Evolutionary conservation across 2,329 filamentous ascomycete species (phyloP).

Genomic region (Cercospora berteroae): DNA sequence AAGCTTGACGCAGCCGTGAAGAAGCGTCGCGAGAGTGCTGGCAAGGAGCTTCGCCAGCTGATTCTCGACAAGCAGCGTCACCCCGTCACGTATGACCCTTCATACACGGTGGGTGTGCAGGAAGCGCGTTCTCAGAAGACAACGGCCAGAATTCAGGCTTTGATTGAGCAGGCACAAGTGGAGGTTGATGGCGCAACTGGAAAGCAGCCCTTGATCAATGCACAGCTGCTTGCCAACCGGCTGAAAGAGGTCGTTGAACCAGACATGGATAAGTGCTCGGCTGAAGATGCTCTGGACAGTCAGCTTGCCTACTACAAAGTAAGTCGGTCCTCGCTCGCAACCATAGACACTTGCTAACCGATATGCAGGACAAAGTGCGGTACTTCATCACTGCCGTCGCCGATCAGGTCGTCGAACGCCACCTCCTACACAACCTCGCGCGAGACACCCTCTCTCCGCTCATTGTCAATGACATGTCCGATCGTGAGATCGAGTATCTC

Average conservation of each 20-base stretch:
- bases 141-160: slow-evolving; percentile 13
- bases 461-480: slow-evolving; percentile 34
- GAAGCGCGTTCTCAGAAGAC: slow-evolving; percentile 6
- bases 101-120: slow-evolving; percentile 40
- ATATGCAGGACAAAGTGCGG: slow-evolving; percentile 36
- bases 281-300: slow-evolving; percentile 40
- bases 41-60: slow-evolving; percentile 36
- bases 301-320: slow-evolving; percentile 42
- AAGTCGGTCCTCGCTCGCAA: background rate
- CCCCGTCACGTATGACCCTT: slow-evolving; percentile 42
- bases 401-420: slow-evolving; percentile 42
- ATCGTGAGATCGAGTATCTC: slow-evolving; percentile 38
- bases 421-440: slow-evolving; percentile 37
- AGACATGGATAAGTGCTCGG: slow-evolving; percentile 39
- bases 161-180: slow-evolving; percentile 14
- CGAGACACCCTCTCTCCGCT: slow-evolving; percentile 36
- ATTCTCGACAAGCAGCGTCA: slow-evolving; percentile 46
- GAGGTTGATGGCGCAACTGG: slow-evolving; percentile 9
- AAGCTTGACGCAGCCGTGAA: slow-evolving; percentile 46
- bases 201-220: background rate
- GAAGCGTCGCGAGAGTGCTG: slow-evolving; percentile 38
- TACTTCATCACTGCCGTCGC: slow-evolving; percentile 39
- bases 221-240: slow-evolving; percentile 1
- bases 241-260: slow-evolving; percentile 12
- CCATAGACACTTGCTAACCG: background rate